phyloP scores from a whole-genome alignment of 2,329 filamentous ascomycete genomes.

The Xylaria sp. region DNA sequence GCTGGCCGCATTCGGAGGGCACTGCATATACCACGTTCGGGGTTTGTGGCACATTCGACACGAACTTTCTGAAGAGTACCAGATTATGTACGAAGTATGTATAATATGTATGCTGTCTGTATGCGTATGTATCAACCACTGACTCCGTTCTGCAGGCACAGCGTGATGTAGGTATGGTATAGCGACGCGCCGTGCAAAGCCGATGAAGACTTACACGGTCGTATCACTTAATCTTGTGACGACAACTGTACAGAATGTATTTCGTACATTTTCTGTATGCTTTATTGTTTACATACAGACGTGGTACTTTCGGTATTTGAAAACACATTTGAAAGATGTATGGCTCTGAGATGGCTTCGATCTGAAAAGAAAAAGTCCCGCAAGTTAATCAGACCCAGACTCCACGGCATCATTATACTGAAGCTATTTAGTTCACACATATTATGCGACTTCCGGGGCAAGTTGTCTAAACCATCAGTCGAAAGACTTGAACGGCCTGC shows the following conservation, averaged over 20 bases:
- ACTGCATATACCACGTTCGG: conserved; percentile 7
- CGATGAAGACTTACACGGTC: background rate
- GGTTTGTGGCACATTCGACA: conserved; percentile 14
- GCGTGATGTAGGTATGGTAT: background rate
- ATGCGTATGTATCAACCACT: background rate
- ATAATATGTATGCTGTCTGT: background rate
- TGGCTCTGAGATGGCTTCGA: background rate
- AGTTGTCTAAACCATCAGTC: background rate
- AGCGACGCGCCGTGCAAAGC: background rate
- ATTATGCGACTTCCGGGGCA: background rate
- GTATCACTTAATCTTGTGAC: background rate
- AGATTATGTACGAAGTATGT: conserved; percentile 1
- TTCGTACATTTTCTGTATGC: background rate
- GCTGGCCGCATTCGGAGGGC: conserved; percentile 14
- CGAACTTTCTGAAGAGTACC: background rate
- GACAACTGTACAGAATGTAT: background rate
- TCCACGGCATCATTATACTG: background rate
- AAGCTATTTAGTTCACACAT: background rate
- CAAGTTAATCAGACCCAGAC: background rate
- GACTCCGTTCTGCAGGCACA: conserved; percentile 4
- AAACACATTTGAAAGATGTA: background rate
- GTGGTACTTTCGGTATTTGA: background rate
- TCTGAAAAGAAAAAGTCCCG: background rate
- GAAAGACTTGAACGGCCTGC: background rate
- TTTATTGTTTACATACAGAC: background rate